Evolutionary conservation across 2,329 filamentous ascomycete species (phyloP).

Genomic region (Stachybotrys chlorohalonatus): DNA sequence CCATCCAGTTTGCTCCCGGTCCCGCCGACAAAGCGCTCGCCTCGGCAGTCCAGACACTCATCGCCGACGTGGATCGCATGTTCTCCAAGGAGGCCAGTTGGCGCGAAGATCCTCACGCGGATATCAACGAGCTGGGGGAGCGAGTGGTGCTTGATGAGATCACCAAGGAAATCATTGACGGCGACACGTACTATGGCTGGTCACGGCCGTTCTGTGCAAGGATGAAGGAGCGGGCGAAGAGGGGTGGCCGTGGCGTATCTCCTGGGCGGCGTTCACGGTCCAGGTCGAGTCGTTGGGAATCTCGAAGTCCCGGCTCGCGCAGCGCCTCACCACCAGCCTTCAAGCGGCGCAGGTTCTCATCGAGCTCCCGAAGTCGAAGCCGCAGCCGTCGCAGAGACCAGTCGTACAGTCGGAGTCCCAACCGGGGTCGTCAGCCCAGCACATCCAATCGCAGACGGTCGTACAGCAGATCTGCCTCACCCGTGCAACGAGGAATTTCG

Average conservation of each 20-base stretch:
- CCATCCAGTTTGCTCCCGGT: conserved; percentile 60
- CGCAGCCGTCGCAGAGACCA: conserved; percentile 9
- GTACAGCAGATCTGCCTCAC: conserved; percentile 15
- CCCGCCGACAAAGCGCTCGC: conserved; percentile 59
- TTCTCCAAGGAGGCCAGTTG: conserved; percentile 44
- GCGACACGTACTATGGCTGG: conserved; percentile 84
- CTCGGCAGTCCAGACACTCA: conserved; percentile 58
- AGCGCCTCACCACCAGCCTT: conserved; percentile 19
- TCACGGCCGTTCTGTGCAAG: conserved; percentile 70
- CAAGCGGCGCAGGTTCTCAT: conserved; percentile 19
- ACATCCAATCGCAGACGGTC: conserved; percentile 11
- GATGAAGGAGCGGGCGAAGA: conserved; percentile 54
- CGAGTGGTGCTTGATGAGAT: conserved; percentile 53
- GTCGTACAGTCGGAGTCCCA: conserved; percentile 14
- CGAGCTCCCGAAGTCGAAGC: conserved; percentile 16
- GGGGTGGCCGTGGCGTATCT: conserved; percentile 10
- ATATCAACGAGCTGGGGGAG: conserved; percentile 71
- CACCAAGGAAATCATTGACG: conserved; percentile 54
- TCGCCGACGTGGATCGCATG: conserved; percentile 61
- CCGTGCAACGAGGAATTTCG: conserved; percentile 13
- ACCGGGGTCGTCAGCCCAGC: conserved; percentile 5
- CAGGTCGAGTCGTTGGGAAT: conserved; percentile 5
- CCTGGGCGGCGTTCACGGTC: conserved; percentile 18
- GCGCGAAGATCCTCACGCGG: conserved; percentile 40
- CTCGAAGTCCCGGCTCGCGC: conserved; percentile 15